Percentiles rank a stretch among this genome's conserved stretches.
These are phyloP conservation scores for Eimeria mitis DNA, from an alignment of 169 alveolate species.

Conservation along the genomic window DNA sequence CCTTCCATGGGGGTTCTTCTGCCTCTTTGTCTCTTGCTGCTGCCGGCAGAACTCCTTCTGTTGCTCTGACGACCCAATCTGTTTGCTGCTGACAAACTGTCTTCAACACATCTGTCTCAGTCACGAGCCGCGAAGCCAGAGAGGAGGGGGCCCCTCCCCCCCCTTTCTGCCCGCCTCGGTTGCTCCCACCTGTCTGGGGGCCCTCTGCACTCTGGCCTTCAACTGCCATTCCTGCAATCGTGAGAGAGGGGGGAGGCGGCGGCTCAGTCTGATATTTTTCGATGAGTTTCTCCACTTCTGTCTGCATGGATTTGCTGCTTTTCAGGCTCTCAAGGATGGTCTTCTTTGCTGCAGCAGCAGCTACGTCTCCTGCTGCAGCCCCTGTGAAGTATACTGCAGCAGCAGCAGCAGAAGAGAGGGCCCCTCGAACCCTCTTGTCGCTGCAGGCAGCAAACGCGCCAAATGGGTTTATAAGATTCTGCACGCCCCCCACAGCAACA, in stretches of 20 bases:
- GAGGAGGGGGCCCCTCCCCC: conserved; percentile 15
- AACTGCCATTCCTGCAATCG: conserved; percentile 26
- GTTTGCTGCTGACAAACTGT: conserved; percentile 74
- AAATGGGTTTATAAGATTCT: conserved; percentile 24
- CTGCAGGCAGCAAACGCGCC: conserved; percentile 71
- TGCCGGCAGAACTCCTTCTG: conserved; percentile 58
- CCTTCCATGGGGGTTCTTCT: conserved; percentile 75
- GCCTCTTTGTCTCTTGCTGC: conserved; percentile 67
- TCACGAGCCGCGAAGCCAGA: conserved; percentile 27
- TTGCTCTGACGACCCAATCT: conserved; percentile 69
- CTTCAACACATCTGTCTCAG: conserved; percentile 74
- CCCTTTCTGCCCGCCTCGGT: background rate
- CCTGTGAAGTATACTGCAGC: conserved; percentile 53
- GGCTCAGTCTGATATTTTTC: background rate
- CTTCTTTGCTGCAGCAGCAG: conserved; percentile 24
- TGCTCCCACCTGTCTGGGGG: background rate
- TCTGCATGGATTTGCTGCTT: conserved; percentile 76
- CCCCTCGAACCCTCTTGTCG: conserved; percentile 72
- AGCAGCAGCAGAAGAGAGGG: conserved; percentile 50
- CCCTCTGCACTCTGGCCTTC: background rate
- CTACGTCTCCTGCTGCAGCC: conserved; percentile 29
- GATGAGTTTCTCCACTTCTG: conserved; percentile 35
- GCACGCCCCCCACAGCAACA: conserved; percentile 67
- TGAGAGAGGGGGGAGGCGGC: conserved; percentile 23
- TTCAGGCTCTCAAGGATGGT: conserved; percentile 44